phyloP scores from a whole-genome alignment of 108 stramenopile genomes.

The Pseudonitzschia multiseries region DNA sequence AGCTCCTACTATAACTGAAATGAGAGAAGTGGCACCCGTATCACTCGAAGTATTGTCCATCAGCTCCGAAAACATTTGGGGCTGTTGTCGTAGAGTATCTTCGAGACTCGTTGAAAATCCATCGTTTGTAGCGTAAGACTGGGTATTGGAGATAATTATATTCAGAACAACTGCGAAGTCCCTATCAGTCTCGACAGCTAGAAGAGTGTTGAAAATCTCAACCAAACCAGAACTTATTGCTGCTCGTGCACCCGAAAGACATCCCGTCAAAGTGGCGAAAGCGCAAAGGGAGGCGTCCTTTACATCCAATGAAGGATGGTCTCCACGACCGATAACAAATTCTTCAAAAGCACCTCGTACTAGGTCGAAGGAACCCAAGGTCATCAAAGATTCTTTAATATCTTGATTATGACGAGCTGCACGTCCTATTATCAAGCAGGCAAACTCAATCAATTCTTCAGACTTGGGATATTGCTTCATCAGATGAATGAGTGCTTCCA shows the following conservation, averaged over 20 bases:
- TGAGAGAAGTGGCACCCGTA: constrained; percentile 11
- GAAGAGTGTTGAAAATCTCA: not conserved
- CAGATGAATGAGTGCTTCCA: constrained; percentile 3
- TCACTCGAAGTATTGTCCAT: constrained; percentile 18
- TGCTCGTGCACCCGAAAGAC: constrained; percentile 15
- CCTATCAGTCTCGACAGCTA: constrained; percentile 21
- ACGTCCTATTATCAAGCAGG: constrained; percentile 19
- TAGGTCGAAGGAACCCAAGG: constrained; percentile 8
- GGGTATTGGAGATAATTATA: constrained; percentile 11
- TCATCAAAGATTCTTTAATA: constrained; percentile 13
- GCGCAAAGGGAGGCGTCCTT: constrained; percentile 30
- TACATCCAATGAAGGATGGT: constrained; percentile 12
- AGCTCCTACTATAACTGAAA: constrained; percentile 1
- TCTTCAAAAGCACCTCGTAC: constrained; percentile 23
- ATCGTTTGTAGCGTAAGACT: not conserved
- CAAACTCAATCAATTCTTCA: constrained; percentile 27
- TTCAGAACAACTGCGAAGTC: constrained; percentile 23
- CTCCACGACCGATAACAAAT: constrained; percentile 7
- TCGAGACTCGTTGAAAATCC: not conserved
- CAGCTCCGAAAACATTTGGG: constrained; percentile 10
- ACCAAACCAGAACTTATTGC: constrained; percentile 11
- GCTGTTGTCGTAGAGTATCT: constrained; percentile 20
- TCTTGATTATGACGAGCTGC: constrained; percentile 12
- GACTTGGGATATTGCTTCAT: constrained; percentile 10
- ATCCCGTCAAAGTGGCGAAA: constrained; percentile 25